A percentile compares a stretch with the other conserved stretches of the same genome.
Evolutionary conservation across 805 yeast genomes (phyloP).

Genomic region (Yarrowia bubula): DNA sequence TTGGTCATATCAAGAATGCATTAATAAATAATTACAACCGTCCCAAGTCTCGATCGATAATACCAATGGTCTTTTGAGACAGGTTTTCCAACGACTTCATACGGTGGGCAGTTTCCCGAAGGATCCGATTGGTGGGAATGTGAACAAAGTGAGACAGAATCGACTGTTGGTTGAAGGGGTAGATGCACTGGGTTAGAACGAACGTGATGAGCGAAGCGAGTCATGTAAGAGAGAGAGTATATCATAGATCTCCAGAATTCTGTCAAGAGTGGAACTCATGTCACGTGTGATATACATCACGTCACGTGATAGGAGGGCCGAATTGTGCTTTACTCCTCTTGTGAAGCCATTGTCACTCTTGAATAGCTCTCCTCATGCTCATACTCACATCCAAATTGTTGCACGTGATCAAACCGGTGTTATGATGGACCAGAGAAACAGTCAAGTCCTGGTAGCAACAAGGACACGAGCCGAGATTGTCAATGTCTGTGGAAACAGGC

Average conservation of each 20-base stretch:
- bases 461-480: conserved; percentile 11
- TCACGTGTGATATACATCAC: background rate
- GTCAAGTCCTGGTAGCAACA: background rate
- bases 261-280: too few species aligned
- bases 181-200: conserved; percentile 27
- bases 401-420: conserved; percentile 7
- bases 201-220: background rate
- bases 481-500: background rate
- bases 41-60: background rate
- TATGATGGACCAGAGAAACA: background rate
- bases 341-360: too few species aligned
- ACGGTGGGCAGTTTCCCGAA: conserved; percentile 21
- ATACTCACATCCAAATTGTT: conserved; percentile 14
- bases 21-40: background rate
- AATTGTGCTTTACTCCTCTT: too few species aligned
- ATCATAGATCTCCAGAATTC: too few species aligned
- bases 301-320: background rate
- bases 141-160: conserved; percentile 14
- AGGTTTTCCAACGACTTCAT: conserved; percentile 25
- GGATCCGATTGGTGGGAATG: conserved; percentile 14
- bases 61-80: conserved; percentile 1
- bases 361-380: too few species aligned
- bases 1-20: background rate
- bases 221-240: background rate
- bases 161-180: conserved; percentile 28